Base-by-base conservation (phyloP, 495 filamentous ascomycete genomes). In the Aspergillus sclerotioniger region DNA sequence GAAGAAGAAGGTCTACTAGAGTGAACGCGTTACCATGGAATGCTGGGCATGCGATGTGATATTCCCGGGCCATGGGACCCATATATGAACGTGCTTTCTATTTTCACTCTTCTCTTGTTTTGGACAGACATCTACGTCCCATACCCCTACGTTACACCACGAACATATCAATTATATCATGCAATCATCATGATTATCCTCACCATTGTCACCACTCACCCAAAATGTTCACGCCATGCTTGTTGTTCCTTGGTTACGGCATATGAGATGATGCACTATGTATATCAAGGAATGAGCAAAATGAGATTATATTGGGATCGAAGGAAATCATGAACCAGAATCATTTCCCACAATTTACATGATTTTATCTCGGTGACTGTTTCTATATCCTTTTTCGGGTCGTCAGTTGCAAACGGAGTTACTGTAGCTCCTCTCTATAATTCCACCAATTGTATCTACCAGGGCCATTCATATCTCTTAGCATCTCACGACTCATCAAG, bases 1-100 rank as follows among this genome's bases (percentile, higher is more conserved):
- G 84, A 98, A 98, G 87, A 98, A 98, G 87, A 98, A 98, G 83
- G 94, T 98, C 60, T 98, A 98, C 77, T 98, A 89, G 59, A 5
- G 59, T 6, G 29, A 46, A 13, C 7, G 19, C 25, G 28, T 16
- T 19, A n/a, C 28, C n/a, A 52, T 21, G 10, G 35, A 41, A n/a
- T 41, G 37, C 37, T 41, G 37, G 37, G 37, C 37, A 41, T 47
- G 43, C 20, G 44, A 47, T 47, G 44, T 47, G 44, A 47, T 47
- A 19, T 28, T n/a, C 44, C 21, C 21, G 44, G 25, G 37, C 19
- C 54, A 59, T 64, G 16, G 56, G 13, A 17, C 21, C 21, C 9
- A n/a, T 41, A 41, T 41, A 41, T 41, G 37, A 41, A 41, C 37
- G 8, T 51, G 17, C 49, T n/a, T 51, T 19, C 0, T 51, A 7